Evolutionary conservation across 345 rosid genomes (phyloP).

Genomic region (Eucalyptus pumila): DNA sequence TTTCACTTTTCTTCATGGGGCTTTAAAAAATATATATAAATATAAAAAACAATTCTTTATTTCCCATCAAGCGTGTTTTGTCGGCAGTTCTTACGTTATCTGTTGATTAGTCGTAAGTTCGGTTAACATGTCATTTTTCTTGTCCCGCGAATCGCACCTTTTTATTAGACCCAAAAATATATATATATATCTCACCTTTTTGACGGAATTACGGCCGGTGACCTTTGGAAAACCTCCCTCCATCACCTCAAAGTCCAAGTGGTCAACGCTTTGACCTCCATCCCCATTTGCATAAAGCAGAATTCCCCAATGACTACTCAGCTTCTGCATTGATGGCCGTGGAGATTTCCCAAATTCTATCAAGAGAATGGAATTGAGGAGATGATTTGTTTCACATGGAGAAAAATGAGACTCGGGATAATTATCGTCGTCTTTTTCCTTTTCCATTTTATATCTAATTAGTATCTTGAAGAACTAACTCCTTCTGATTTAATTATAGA

Average conservation of each 20-base stretch:
- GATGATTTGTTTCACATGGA: neutral
- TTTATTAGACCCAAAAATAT: neutral
- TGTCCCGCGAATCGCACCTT: neutral
- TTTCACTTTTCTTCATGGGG: neutral
- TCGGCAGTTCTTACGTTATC: neutral
- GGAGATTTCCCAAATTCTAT: neutral
- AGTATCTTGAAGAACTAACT: no score
- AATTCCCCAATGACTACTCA: neutral
- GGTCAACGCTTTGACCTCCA: neutral
- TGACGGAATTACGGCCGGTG: neutral
- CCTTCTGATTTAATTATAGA: neutral
- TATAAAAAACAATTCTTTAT: neutral
- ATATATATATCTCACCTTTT: neutral
- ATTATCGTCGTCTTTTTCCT: accelerated
- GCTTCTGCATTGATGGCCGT: neutral
- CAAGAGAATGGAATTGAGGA: neutral
- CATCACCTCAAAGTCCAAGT: neutral
- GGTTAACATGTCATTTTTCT: neutral
- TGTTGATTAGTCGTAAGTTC: neutral
- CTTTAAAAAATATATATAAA: no score
- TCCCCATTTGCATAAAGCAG: neutral
- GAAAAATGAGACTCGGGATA: neutral
- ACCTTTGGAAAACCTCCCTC: neutral
- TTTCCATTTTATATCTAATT: accelerated
- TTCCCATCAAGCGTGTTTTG: neutral